These are phyloP conservation scores for Alternaria consortialis DNA, from an alignment of 2,329 filamentous ascomycete genomes.

Conservation along the genomic window DNA sequence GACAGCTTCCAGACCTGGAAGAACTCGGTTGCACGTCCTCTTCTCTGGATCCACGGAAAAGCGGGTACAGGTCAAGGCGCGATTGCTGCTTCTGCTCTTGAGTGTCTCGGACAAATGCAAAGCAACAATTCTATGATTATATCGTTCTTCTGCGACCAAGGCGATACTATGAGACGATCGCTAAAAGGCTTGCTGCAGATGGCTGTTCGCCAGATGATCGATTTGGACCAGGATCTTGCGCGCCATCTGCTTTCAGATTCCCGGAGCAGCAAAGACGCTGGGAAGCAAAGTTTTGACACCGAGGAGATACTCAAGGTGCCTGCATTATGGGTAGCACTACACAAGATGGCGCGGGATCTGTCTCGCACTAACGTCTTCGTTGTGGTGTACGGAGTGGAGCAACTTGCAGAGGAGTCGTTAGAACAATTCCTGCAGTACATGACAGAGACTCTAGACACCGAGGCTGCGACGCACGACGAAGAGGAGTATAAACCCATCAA, in stretches of 20 bases:
- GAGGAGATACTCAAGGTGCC: slow-evolving; percentile 26
- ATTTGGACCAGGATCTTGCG: slow-evolving; percentile 28
- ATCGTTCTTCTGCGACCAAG: slow-evolving; percentile 37
- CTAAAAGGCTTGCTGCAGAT: slow-evolving; percentile 27
- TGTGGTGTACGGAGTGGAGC: slow-evolving; percentile 30
- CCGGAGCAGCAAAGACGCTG: slow-evolving; percentile 25
- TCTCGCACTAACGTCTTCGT: slow-evolving; percentile 25
- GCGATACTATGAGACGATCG: slow-evolving; percentile 28
- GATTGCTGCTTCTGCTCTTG: slow-evolving; percentile 32
- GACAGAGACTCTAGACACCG: slow-evolving; percentile 6
- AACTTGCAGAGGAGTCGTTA: slow-evolving; percentile 31
- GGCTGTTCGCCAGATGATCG: slow-evolving; percentile 30
- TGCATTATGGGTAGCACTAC: slow-evolving; percentile 30
- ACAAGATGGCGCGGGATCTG: slow-evolving; percentile 24
- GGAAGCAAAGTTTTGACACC: slow-evolving; percentile 27
- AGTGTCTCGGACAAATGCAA: slow-evolving; percentile 14
- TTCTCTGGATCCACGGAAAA: slow-evolving; percentile 37
- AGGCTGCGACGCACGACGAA: neutral
- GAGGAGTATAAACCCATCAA: slow-evolving; percentile 21
- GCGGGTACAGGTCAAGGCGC: slow-evolving; percentile 31
- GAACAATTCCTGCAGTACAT: slow-evolving; percentile 24
- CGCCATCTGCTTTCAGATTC: slow-evolving; percentile 31
- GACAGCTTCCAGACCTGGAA: slow-evolving; percentile 26
- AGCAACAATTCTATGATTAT: slow-evolving; percentile 19
- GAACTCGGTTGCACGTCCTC: slow-evolving; percentile 5